phyloP scores from a whole-genome alignment of 495 filamentous ascomycete genomes.

The Halenospora varia region DNA sequence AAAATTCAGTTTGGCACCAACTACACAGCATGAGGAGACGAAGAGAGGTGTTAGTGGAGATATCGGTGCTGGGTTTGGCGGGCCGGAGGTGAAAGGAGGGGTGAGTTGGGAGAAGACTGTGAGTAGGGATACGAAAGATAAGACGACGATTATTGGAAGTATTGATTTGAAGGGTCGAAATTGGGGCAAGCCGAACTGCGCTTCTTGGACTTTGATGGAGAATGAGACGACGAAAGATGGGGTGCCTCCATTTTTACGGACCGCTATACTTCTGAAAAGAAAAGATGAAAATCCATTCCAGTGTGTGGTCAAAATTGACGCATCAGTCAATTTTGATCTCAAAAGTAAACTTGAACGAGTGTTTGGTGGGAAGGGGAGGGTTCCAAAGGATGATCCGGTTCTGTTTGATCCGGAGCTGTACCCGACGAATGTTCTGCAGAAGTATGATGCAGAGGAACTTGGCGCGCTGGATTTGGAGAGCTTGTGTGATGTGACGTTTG shows the following conservation, averaged over 20 bases:
- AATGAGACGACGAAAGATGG: slow-evolving; percentile 22
- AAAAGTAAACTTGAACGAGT: slow-evolving; percentile 5
- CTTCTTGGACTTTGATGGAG: slow-evolving; percentile 24
- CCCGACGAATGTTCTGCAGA: slow-evolving; percentile 26
- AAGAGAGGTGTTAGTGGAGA: too few relatives aligned
- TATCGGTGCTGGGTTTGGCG: too few relatives aligned
- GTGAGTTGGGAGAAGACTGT: too few relatives aligned
- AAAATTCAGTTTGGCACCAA: too few relatives aligned
- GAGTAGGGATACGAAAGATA: too few relatives aligned
- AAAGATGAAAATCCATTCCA: slow-evolving; percentile 20
- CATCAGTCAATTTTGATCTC: slow-evolving; percentile 23
- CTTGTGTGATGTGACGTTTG: neutral
- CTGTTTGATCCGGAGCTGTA: slow-evolving; percentile 21
- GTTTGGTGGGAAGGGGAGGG: slow-evolving; percentile 4
- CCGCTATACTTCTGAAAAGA: slow-evolving; percentile 24
- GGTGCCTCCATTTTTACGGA: slow-evolving; percentile 19
- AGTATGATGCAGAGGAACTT: slow-evolving; percentile 24
- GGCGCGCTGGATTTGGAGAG: slow-evolving; percentile 18
- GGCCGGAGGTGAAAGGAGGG: too few relatives aligned
- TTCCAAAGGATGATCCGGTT: slow-evolving; percentile 26
- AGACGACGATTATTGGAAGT: too few relatives aligned
- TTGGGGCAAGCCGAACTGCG: slow-evolving; percentile 16
- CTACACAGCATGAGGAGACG: too few relatives aligned
- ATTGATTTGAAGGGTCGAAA: slow-evolving; percentile 16
- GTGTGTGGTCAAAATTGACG: slow-evolving; percentile 21